These are phyloP conservation scores for Amaranthus cruentus DNA, from an alignment of 148 eudicot genomes.

Conservation along the genomic window DNA sequence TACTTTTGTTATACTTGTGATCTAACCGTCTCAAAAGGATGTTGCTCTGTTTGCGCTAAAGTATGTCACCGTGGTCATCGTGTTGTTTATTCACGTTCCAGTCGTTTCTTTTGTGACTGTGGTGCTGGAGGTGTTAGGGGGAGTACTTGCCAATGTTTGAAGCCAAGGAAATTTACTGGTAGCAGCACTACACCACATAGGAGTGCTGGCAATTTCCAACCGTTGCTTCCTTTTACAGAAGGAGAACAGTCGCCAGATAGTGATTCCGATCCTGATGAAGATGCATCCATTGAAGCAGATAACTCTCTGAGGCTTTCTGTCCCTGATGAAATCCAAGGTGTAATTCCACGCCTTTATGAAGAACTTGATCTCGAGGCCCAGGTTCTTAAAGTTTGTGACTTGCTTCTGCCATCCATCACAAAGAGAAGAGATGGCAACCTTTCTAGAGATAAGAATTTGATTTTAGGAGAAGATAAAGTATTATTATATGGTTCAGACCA, in stretches of 20 bases:
- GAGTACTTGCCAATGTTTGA: constrained; percentile 93
- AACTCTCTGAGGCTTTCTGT: constrained; percentile 58
- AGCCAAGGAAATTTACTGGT: constrained; percentile 83
- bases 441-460: constrained; percentile 57
- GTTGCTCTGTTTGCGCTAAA: constrained; percentile 99
- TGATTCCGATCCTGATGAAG: constrained; percentile 96
- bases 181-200: constrained; percentile 39
- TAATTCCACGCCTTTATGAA: constrained; percentile 60
- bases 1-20: constrained; percentile 99
- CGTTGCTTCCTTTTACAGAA: constrained; percentile 74
- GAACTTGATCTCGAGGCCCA: constrained; percentile 79
- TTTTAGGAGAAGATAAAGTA: constrained; percentile 63
- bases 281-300: constrained; percentile 53
- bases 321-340: constrained; percentile 63
- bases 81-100: constrained; percentile 96
- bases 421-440: constrained; percentile 65
- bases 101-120: constrained; percentile 99
- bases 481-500: constrained; percentile 60
- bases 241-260: constrained; percentile 88
- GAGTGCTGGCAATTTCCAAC: constrained; percentile 58
- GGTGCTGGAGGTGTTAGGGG: constrained; percentile 99
- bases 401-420: constrained; percentile 69
- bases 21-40: constrained; percentile 95
- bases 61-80: constrained; percentile 99
- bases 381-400: constrained; percentile 67